Evolutionary conservation across 495 filamentous ascomycete genomes (phyloP).

Genomic region (Pyrenula massariospora): DNA sequence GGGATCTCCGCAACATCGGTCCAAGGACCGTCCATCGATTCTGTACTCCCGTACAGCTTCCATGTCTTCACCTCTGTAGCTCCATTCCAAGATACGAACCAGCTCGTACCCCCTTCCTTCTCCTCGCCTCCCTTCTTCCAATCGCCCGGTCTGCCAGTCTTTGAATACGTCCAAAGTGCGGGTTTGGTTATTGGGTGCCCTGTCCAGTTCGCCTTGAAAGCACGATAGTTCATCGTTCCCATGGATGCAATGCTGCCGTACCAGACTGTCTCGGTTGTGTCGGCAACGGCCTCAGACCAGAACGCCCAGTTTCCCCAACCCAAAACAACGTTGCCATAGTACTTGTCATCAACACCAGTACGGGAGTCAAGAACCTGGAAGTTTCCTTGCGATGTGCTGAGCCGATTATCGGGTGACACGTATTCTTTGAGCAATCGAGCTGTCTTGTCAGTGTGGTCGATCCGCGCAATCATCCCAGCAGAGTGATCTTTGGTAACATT

Average conservation of each 20-base stretch:
- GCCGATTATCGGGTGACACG: conserved; percentile 31
- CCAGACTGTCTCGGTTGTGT: conserved; percentile 38
- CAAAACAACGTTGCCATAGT: conserved; percentile 41
- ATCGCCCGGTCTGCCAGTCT: neutral
- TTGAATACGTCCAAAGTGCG: conserved; percentile 7
- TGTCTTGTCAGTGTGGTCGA: conserved; percentile 37
- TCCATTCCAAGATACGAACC: conserved; percentile 39
- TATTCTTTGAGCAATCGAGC: conserved; percentile 29
- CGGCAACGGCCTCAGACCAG: conserved; percentile 40
- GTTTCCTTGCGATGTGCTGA: conserved; percentile 50
- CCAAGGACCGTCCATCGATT: conserved; percentile 15
- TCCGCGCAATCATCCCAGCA: conserved; percentile 37
- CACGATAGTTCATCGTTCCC: conserved; percentile 28
- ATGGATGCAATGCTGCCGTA: conserved; percentile 22
- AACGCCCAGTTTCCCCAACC: conserved; percentile 48
- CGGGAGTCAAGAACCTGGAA: conserved; percentile 30
- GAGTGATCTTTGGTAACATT: conserved; percentile 25
- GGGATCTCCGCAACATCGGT: conserved; percentile 16
- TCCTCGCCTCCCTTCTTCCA: neutral
- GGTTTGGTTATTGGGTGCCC: conserved; percentile 24
- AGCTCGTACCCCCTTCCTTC: conserved; percentile 10
- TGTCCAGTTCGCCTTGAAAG: conserved; percentile 27
- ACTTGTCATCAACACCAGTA: conserved; percentile 1
- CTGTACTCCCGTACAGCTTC: conserved; percentile 23
- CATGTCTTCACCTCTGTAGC: conserved; percentile 29